A percentile compares a stretch with the other conserved stretches of the same genome.
Evolutionary conservation across 192 early-diverging fungal genomes (phyloP).

Genomic region (Mortierella claussenii): DNA sequence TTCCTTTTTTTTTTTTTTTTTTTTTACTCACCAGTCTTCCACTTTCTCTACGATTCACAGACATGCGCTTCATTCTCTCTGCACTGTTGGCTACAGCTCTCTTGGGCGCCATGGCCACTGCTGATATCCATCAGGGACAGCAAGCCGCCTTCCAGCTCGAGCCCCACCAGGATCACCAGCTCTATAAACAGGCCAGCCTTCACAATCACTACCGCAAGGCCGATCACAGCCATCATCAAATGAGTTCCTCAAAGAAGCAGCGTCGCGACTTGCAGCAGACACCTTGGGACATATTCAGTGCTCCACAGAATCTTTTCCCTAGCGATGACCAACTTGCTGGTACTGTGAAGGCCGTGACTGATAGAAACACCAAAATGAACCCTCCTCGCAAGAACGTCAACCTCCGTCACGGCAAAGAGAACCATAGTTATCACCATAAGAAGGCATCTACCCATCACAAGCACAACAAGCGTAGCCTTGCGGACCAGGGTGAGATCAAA

Average conservation of each 20-base stretch:
- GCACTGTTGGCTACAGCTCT: slow-evolving; percentile 28
- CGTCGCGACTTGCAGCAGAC: slow-evolving; percentile 10
- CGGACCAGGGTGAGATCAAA: not conserved
- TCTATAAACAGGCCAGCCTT: not conserved
- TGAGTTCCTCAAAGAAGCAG: slow-evolving; percentile 15
- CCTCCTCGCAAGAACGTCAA: not conserved
- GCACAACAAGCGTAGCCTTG: slow-evolving; percentile 18
- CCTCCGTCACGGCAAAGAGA: slow-evolving; percentile 2
- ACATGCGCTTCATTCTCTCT: slow-evolving; percentile 39
- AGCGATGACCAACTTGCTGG: not conserved
- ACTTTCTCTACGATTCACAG: not conserved
- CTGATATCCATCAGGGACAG: slow-evolving; percentile 19
- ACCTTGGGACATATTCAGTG: no score
- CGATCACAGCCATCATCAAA: slow-evolving; percentile 14
- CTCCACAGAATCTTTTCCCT: not conserved
- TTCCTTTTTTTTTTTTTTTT: not conserved
- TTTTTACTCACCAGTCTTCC: not conserved
- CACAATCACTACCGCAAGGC: slow-evolving; percentile 10
- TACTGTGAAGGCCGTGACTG: not conserved
- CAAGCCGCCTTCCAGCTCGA: slow-evolving; percentile 33
- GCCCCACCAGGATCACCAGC: slow-evolving; percentile 12
- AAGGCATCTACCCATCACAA: slow-evolving; percentile 15
- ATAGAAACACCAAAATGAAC: not conserved
- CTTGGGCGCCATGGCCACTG: slow-evolving; percentile 9
- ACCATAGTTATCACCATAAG: not conserved